Base-by-base conservation (phyloP, 352 stramenopile genomes). In the Thraustochytrium aureum region DNA sequence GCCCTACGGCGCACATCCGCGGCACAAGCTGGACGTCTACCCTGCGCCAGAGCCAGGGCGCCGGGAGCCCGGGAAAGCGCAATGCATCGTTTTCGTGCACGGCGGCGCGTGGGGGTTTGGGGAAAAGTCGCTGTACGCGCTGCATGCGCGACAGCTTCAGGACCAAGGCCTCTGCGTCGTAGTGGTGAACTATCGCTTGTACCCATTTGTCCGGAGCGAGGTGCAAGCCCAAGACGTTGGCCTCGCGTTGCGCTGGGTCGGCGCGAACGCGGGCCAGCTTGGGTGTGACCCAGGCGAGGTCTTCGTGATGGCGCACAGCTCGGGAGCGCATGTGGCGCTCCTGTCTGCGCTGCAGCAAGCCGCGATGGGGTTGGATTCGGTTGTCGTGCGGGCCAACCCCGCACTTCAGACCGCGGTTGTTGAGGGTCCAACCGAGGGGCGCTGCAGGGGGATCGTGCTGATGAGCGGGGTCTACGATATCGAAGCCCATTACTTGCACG, bases 391-490 rank as follows among this genome's bases (percentile, higher is more conserved):
- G 14, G 64, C 26, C 37, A 33, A 61, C 1, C n/a, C 7, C 22
- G 10, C 43, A 52, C 64, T 74, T 22, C n/a, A n/a, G n/a, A n/a
- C n/a, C n/a, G n/a, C n/a, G n/a, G n/a, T n/a, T n/a, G n/a, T n/a
- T n/a, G n/a, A n/a, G n/a, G n/a, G n/a, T n/a, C n/a, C n/a, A n/a
- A n/a, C n/a, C n/a, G n/a, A n/a, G n/a, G n/a, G n/a, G n/a, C n/a
- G n/a, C n/a, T 74, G 64, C 32, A 45, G 39, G 42, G 64, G 64
- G 4, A 38, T 74, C 0, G 3, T 74, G 64, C 64, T 74, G 5
- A 65, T 76, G 10, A 43, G 30, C 10, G 67, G 67, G n/a, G 37
- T 50, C 33, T 76, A 45, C 33, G 67, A 76, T 38, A 76, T 76
- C 41, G 67, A 17, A 12, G 33, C 14, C 0, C 67, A 76, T 30